A percentile compares a stretch with the other conserved stretches of the same genome.
Evolutionary conservation across 805 yeast species (phyloP).

Genomic region (Yamadazyma sp.): DNA sequence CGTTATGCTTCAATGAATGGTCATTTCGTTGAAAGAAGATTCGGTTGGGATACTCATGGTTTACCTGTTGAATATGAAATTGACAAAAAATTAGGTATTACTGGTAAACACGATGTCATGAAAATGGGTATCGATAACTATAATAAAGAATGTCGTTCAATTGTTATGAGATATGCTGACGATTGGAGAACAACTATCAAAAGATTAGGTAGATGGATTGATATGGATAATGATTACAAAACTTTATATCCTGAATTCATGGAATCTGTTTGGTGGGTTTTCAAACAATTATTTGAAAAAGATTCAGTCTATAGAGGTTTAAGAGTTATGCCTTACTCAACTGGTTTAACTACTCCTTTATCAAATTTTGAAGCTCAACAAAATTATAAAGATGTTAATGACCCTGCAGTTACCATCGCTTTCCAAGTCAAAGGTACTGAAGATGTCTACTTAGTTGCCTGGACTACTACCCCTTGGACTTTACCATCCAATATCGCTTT

Average conservation of each 20-base stretch:
- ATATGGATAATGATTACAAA: conserved; percentile 96
- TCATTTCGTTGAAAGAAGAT: conserved; percentile 90
- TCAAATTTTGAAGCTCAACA: conserved; percentile 98
- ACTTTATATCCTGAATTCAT: conserved; percentile 92
- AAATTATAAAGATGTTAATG: conserved; percentile 94
- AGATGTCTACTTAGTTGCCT: conserved; percentile 82
- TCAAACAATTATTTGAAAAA: conserved; percentile 81
- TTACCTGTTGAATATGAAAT: conserved; percentile 98
- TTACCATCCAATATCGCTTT: conserved; percentile 90
- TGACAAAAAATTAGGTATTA: conserved; percentile 93
- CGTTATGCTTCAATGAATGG: conserved; percentile 98
- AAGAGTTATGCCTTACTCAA: conserved; percentile 98
- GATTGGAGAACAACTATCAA: conserved; percentile 95
- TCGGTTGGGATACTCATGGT: conserved; percentile 99
- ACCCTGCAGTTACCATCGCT: conserved; percentile 93
- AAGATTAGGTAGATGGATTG: conserved; percentile 98
- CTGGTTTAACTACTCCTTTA: conserved; percentile 94
- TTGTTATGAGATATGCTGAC: conserved; percentile 94
- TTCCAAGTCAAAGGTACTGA: conserved; percentile 81
- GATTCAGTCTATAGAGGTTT: conserved; percentile 90
- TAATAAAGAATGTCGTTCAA: conserved; percentile 90
- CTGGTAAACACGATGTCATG: conserved; percentile 92
- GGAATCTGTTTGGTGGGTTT: conserved; percentile 99
- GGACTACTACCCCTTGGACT: conserved; percentile 99
- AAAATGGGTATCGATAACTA: conserved; percentile 90